These are phyloP conservation scores for Rutstroemia sp. DNA, from an alignment of 2,329 filamentous ascomycete genomes.

Conservation along the genomic window DNA sequence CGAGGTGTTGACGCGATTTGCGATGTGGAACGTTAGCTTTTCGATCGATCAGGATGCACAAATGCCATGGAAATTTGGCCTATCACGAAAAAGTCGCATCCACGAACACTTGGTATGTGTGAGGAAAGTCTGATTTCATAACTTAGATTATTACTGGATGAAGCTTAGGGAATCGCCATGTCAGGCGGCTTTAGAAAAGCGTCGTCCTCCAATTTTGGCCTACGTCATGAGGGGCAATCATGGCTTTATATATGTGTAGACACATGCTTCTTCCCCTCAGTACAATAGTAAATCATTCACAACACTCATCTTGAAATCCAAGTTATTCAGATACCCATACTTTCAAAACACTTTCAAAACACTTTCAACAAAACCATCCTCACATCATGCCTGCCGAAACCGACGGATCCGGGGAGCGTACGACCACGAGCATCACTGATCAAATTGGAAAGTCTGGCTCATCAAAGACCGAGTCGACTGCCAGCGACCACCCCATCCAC, in stretches of 20 bases:
- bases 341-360: too few species aligned
- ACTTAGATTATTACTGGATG: neutral
- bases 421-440: slow-evolving; percentile 28
- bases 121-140: neutral
- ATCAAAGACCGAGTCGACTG: slow-evolving; percentile 31
- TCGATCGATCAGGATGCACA: neutral
- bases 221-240: slow-evolving; percentile 9
- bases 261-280: neutral
- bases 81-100: too few species aligned
- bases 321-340: too few species aligned
- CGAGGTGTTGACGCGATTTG: neutral
- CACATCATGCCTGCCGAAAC: slow-evolving; percentile 32
- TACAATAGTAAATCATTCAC: neutral
- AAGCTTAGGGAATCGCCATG: too few species aligned
- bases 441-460: slow-evolving; percentile 31
- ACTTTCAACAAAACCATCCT: neutral
- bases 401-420: slow-evolving; percentile 31
- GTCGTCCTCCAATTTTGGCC: neutral
- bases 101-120: too few species aligned
- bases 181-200: neutral
- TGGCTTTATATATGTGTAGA: slow-evolving; percentile 1
- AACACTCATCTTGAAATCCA: neutral
- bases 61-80: neutral
- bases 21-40: neutral
- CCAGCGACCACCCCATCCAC: slow-evolving; percentile 32